Percentiles rank a stretch among this genome's conserved stretches.
phyloP scores from a whole-genome alignment of 768 basidiomycete genomes.

The Auricularia heimuer region DNA sequence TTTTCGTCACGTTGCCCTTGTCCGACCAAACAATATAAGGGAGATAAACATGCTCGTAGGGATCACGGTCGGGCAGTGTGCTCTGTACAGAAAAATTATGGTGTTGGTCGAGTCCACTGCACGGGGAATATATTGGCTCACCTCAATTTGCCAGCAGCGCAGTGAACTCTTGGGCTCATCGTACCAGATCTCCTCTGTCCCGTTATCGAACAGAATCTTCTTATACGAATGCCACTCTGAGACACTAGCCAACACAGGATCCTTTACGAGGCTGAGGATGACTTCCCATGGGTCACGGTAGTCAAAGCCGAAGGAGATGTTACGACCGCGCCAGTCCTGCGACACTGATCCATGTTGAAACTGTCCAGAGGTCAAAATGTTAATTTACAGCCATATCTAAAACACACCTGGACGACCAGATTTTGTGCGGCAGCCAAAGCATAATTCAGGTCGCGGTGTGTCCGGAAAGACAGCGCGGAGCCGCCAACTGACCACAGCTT shows the following conservation, averaged over 20 bases:
- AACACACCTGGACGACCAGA: too few species aligned
- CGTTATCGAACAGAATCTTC: slow-evolving; percentile 16
- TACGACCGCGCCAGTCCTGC: too few species aligned
- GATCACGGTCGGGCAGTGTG: too few species aligned
- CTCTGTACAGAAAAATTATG: too few species aligned
- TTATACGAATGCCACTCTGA: slow-evolving; percentile 15
- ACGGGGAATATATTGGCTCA: background rate
- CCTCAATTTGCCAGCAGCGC: slow-evolving; percentile 22
- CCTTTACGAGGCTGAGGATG: slow-evolving; percentile 15
- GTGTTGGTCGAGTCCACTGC: too few species aligned
- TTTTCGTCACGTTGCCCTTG: slow-evolving; percentile 21
- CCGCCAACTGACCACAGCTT: too few species aligned
- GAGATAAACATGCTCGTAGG: slow-evolving; percentile 3
- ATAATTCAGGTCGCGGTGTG: too few species aligned
- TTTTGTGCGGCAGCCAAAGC: too few species aligned
- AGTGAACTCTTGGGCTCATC: slow-evolving; percentile 23
- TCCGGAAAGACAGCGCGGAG: too few species aligned
- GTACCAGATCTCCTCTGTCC: slow-evolving; percentile 12
- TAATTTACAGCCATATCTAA: too few species aligned
- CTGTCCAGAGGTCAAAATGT: too few species aligned
- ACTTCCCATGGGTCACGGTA: slow-evolving; percentile 25
- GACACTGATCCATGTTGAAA: too few species aligned
- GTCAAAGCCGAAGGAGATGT: slow-evolving; percentile 14
- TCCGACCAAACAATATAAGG: slow-evolving; percentile 20
- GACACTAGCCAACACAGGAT: slow-evolving; percentile 12